Base-by-base conservation (phyloP, 306 rosid genomes). In the Calophaca sinica region DNA sequence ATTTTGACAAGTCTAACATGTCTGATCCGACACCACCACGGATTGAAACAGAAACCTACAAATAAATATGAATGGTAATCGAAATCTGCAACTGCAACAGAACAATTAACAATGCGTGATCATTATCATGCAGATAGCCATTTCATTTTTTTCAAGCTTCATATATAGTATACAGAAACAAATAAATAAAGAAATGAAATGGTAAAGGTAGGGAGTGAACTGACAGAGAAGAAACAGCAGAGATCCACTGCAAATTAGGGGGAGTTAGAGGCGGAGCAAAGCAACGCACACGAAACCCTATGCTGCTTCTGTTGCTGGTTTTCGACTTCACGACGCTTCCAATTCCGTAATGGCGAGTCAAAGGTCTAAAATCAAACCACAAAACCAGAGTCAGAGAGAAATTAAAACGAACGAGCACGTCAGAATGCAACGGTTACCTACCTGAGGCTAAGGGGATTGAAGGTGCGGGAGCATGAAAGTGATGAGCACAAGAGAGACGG, bases 161-260 rank as follows among this genome's bases (percentile, higher is more conserved):
- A 20, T 20, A 20, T 20, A 20, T 20, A 20, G 26, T 20, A 20
- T 20, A 20, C 26, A 20, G 26, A 20, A 20, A 20, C 26, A 20
- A 20, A 20, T 20, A 20, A 20, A 7, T 3, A 4, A 0, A 45
- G 70, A 79, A 20, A n/a, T 20, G 26, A 20, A 20, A 20, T 20
- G 26, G 26, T 20, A 20, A 20, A 20, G 26, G 13, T 13, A 4
- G 12, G 33, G 9, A 29, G 36, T 33, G 44, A 26, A 70, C 72
- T 67, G 26, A 94, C 98, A 76, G 81, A 55, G 93, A 66, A 68
- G 91, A 88, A 74, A 91, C 62, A 58, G 85, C 15, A 44, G 91
- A 80, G 86, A 94, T 77, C 87, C 85, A 88, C 62, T 86, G 97
- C 59, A 94, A 74, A 77, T 59, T 86, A 45, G 83, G 74, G 76